phyloP scores from a whole-genome alignment of 768 basidiomycete genomes.

The Lentinula edodes region DNA sequence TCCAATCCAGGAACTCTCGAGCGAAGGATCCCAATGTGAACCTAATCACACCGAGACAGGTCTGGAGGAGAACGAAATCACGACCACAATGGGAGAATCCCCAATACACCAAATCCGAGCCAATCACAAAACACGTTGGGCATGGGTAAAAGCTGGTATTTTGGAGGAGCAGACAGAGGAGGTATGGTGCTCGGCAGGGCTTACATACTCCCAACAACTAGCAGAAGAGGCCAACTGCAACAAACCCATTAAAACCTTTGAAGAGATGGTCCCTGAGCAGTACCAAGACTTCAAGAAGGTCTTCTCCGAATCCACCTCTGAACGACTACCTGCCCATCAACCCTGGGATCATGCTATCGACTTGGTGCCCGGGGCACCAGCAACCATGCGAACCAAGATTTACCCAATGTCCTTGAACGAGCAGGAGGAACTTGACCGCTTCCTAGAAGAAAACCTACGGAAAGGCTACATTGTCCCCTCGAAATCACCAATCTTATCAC shows the following conservation, averaged over 20 bases:
- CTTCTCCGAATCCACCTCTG: conserved; percentile 18
- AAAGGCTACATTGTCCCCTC: too few relatives aligned
- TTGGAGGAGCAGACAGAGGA: neutral
- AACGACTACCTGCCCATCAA: conserved; percentile 18
- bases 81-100: neutral
- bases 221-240: neutral
- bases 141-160: neutral
- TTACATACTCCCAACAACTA: neutral
- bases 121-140: neutral
- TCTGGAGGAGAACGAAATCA: too few relatives aligned
- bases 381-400: conserved; percentile 18
- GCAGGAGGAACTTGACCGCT: too few relatives aligned
- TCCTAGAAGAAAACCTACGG: too few relatives aligned
- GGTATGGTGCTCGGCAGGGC: neutral
- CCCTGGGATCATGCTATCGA: conserved; percentile 26
- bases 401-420: conserved; percentile 26
- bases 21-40: too few relatives aligned
- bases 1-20: neutral
- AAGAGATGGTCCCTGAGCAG: neutral
- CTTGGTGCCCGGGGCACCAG: conserved; percentile 18
- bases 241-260: neutral
- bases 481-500: too few relatives aligned
- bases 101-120: neutral
- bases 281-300: conserved; percentile 17
- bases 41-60: too few relatives aligned